phyloP scores from a whole-genome alignment of 257 asterid species.

The Henckelia pumila region DNA sequence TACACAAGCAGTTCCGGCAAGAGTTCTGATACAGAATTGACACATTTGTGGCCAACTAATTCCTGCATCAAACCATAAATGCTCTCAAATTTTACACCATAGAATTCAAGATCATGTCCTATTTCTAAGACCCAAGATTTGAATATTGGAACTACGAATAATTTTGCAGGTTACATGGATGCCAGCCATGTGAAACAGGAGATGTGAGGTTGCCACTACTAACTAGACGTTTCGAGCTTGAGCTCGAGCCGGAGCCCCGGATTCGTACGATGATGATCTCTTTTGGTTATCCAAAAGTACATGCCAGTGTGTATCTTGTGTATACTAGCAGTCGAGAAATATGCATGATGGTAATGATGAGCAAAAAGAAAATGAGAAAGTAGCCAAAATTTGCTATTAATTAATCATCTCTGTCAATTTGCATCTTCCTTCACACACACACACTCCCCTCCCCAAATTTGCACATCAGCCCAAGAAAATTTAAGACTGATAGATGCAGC shows the following conservation, averaged over 20 bases:
- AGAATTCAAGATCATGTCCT: neutral
- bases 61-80: constrained; percentile 1
- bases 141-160: constrained; percentile 18
- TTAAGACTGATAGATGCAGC: neutral
- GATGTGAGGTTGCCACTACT: constrained; percentile 44
- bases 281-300: constrained; percentile 24
- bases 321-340: constrained; percentile 34
- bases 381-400: constrained; percentile 19
- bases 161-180: constrained; percentile 51
- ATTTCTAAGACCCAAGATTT: constrained; percentile 1
- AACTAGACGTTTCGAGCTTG: constrained; percentile 16
- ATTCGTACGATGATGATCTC: constrained; percentile 25
- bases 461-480: neutral
- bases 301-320: constrained; percentile 30
- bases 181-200: constrained; percentile 60
- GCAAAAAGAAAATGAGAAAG: constrained; percentile 23
- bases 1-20: constrained; percentile 4
- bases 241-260: neutral
- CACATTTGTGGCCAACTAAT: neutral
- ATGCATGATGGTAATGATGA: constrained; percentile 26
- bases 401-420: constrained; percentile 3
- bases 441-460: neutral
- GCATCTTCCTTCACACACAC: neutral
- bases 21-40: neutral
- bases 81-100: neutral